These are phyloP conservation scores for Psilocybe cubensis DNA, from an alignment of 768 basidiomycete species.

Conservation along the genomic window DNA sequence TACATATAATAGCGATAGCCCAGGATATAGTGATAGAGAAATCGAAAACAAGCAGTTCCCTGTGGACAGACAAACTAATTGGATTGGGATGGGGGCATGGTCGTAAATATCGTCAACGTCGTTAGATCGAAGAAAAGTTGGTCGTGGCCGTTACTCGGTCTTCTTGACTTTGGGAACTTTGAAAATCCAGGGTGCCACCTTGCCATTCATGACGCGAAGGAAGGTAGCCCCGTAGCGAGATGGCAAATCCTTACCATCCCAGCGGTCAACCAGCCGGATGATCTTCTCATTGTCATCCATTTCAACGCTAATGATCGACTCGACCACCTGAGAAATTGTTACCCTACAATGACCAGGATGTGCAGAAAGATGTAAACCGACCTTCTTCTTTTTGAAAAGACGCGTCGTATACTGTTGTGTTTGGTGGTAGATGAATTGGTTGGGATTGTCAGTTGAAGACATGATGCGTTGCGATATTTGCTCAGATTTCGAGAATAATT, in stretches of 20 bases:
- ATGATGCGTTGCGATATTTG: slow-evolving; percentile 57
- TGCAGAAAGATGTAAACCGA: slow-evolving; percentile 21
- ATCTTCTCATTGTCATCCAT: slow-evolving; percentile 70
- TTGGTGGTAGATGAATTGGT: slow-evolving; percentile 62
- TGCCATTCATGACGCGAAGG: slow-evolving; percentile 54
- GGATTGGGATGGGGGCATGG: no score
- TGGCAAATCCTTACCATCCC: slow-evolving; percentile 59
- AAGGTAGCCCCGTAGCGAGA: slow-evolving; percentile 48
- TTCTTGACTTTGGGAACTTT: slow-evolving; percentile 42
- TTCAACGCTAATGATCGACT: slow-evolving; percentile 66
- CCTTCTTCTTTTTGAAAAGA: slow-evolving; percentile 55
- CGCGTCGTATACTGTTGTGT: slow-evolving; percentile 64
- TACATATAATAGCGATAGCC: neutral
- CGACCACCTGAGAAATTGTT: slow-evolving; percentile 43
- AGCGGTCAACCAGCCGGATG: slow-evolving; percentile 57
- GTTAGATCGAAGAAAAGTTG: neutral
- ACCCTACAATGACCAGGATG: neutral
- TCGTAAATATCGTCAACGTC: neutral
- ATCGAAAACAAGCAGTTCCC: neutral
- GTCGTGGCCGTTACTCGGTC: neutral
- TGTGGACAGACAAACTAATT: neutral
- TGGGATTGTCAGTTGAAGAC: slow-evolving; percentile 60
- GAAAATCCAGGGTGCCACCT: slow-evolving; percentile 56
- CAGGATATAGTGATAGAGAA: neutral
- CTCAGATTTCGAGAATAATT: slow-evolving; percentile 53